Percentiles rank a stretch among this genome's conserved stretches.
These are phyloP conservation scores for Parafenestella ontariensis DNA, from an alignment of 2,329 filamentous ascomycete species.

Conservation along the genomic window DNA sequence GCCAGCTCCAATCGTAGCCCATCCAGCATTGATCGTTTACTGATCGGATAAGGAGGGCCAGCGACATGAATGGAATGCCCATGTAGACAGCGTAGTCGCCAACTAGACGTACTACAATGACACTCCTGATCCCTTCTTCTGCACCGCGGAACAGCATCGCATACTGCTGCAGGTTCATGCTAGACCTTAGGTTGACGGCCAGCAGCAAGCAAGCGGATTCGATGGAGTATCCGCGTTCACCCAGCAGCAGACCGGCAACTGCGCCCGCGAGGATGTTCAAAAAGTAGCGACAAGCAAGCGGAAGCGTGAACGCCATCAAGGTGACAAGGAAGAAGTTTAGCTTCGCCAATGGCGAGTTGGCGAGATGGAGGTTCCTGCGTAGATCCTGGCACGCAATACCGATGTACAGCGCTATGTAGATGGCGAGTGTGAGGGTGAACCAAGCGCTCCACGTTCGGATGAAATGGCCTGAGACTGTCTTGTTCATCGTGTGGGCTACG, in stretches of 20 bases:
- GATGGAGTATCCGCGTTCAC: not conserved
- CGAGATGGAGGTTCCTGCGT: not conserved
- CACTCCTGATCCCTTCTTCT: not conserved
- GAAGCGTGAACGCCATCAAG: not conserved
- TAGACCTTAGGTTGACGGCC: not conserved
- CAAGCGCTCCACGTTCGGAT: not conserved
- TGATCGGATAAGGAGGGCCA: not conserved
- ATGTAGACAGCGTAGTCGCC: not conserved
- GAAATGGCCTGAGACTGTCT: not conserved
- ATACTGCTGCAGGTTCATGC: not conserved
- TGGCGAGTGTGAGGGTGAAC: not conserved
- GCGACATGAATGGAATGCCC: not conserved
- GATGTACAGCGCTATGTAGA: not conserved
- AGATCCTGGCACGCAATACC: not conserved
- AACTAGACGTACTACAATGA: not conserved
- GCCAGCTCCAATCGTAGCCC: not conserved
- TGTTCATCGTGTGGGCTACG: conserved; percentile 2
- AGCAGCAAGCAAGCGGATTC: not conserved
- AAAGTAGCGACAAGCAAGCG: not conserved
- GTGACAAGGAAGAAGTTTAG: not conserved
- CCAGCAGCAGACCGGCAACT: not conserved
- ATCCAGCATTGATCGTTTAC: not conserved
- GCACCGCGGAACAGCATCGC: not conserved
- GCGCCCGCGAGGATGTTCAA: not conserved
- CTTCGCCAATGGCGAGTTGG: not conserved